Conservation (phyloP, 2,329 filamentous ascomycete genomes). For the Sclerotinia subarctica region DNA sequence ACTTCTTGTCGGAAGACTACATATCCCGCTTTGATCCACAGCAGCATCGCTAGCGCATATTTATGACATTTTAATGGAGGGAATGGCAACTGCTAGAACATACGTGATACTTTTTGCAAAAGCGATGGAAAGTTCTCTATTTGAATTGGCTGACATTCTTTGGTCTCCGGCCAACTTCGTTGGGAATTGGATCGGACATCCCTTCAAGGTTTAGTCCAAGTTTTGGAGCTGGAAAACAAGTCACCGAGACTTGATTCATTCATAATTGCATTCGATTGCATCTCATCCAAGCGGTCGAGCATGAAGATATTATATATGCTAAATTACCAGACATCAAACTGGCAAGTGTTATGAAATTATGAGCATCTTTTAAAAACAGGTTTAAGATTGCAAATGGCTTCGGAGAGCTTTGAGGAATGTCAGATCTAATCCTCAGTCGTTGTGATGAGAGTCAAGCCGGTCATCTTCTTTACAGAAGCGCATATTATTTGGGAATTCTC, state of each 20-base stretch:
- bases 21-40: too few relatives aligned
- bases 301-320: slow-evolving; percentile 11
- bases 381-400: background rate
- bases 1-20: background rate
- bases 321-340: background rate
- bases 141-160: background rate
- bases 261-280: background rate
- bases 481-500: background rate
- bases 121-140: too few relatives aligned
- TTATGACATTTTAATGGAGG: slow-evolving; percentile 1
- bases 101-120: background rate
- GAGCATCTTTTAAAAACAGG: background rate
- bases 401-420: background rate
- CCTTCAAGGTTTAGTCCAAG: background rate
- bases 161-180: background rate
- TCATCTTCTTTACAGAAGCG: background rate
- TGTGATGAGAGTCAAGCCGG: background rate
- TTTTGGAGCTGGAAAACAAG: too few relatives aligned
- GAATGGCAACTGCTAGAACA: background rate
- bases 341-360: background rate
- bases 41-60: background rate
- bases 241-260: background rate
- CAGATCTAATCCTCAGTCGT: background rate
- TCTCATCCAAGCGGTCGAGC: background rate
- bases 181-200: background rate